Evolutionary conservation across 208 protist genomes (phyloP).

Genomic region (Naegleria gruberi): DNA sequence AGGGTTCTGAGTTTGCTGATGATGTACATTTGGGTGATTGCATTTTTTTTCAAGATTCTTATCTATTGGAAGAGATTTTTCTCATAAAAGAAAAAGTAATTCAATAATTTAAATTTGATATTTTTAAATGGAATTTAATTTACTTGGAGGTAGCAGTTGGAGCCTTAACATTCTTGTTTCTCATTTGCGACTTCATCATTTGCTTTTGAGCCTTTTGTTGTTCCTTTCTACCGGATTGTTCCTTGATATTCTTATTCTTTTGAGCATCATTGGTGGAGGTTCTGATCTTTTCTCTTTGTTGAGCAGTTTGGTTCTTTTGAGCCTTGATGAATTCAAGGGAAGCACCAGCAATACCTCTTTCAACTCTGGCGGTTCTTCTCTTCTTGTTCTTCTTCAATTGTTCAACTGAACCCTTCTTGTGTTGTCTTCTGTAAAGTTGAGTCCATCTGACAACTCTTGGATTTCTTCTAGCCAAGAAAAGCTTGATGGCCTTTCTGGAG

Average conservation of each 20-base stretch:
- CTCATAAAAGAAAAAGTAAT: no score
- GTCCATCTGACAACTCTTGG: slow-evolving; percentile 24
- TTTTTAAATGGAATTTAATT: no score
- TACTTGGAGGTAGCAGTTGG: not conserved
- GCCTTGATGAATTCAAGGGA: slow-evolving; percentile 12
- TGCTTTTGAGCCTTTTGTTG: not conserved
- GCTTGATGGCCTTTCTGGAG: not conserved
- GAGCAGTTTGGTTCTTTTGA: slow-evolving; percentile 1
- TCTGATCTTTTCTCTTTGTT: slow-evolving; percentile 13
- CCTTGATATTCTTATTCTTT: not conserved
- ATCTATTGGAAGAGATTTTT: no score
- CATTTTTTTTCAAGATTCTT: no score
- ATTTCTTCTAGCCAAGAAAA: not conserved
- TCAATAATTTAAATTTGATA: no score
- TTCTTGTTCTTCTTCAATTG: not conserved
- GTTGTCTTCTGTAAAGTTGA: slow-evolving; percentile 9
- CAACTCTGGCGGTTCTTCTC: not conserved
- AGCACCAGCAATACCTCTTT: slow-evolving; percentile 22
- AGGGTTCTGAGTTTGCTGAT: no score
- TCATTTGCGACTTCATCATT: not conserved
- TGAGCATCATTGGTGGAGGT: not conserved
- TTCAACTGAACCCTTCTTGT: slow-evolving; percentile 26
- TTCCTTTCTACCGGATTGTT: not conserved
- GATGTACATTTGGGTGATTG: no score
- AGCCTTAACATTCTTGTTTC: not conserved